These are phyloP conservation scores for Scleroderma citrinum DNA, from an alignment of 768 basidiomycete species.

Conservation along the genomic window DNA sequence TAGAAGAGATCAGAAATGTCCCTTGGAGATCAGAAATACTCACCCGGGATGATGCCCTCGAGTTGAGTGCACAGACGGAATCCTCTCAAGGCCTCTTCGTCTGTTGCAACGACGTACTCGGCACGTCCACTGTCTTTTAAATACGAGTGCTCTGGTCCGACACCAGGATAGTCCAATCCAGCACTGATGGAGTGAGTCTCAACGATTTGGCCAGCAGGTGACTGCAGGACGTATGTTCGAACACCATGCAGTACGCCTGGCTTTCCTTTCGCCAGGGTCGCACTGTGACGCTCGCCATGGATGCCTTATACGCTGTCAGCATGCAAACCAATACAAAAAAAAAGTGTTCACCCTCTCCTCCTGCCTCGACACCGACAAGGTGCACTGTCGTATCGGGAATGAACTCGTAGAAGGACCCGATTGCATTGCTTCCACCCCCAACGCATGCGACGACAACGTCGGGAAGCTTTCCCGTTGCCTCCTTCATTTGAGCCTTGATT, in stretches of 20 bases:
- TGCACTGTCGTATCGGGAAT: conserved; percentile 82
- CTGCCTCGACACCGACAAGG: conserved; percentile 93
- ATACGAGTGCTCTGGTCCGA: conserved; percentile 98
- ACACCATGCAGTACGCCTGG: conserved; percentile 97
- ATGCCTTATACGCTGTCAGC: conserved; percentile 41
- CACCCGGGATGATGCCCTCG: conserved; percentile 96
- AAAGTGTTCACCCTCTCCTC: conserved; percentile 75
- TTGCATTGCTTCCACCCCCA: conserved; percentile 96
- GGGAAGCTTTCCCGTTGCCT: conserved; percentile 75
- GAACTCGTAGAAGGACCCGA: conserved; percentile 97
- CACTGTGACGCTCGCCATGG: conserved; percentile 84
- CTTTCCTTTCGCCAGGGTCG: conserved; percentile 85
- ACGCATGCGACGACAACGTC: conserved; percentile 96
- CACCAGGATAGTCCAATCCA: conserved; percentile 93
- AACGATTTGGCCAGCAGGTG: conserved; percentile 83
- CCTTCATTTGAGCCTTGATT: conserved; percentile 82
- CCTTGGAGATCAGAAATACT: conserved; percentile 14
- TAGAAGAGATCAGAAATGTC: conserved; percentile 22
- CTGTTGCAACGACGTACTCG: conserved; percentile 89
- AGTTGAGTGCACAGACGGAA: conserved; percentile 88
- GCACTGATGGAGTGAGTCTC: conserved; percentile 98
- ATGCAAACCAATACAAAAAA: background rate
- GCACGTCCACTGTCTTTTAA: conserved; percentile 92
- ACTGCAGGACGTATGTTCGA: conserved; percentile 91
- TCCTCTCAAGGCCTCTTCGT: conserved; percentile 88